Evolutionary conservation across 257 asterid genomes (phyloP).

Genomic region (Solanum acaule): DNA sequence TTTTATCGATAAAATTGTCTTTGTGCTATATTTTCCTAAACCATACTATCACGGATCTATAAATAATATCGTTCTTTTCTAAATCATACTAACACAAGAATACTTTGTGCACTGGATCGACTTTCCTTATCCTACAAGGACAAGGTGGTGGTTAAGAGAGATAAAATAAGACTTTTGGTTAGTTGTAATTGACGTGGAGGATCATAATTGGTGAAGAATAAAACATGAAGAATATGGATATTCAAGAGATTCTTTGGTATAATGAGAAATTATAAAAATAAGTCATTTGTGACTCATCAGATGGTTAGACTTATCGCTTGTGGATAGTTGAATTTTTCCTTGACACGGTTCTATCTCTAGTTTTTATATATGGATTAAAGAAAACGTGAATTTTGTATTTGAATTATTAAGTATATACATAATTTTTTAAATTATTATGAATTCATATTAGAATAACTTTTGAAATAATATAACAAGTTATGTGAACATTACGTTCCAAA

Average conservation of each 20-base stretch:
- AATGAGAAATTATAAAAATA: neutral
- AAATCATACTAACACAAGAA: rapidly evolving
- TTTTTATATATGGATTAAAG: neutral
- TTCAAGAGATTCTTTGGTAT: neutral
- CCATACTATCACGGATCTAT: neutral
- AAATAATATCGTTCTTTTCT: neutral
- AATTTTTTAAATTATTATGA: neutral
- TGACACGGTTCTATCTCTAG: neutral
- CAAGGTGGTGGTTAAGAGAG: neutral
- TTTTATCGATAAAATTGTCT: neutral
- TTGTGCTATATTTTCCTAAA: neutral
- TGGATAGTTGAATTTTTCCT: neutral
- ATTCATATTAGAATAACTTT: neutral
- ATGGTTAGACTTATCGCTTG: neutral
- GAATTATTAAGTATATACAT: neutral
- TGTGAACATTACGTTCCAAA: too few species aligned
- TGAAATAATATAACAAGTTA: neutral
- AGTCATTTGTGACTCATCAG: constrained; percentile 35
- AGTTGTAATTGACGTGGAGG: constrained; percentile 9
- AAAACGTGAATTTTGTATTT: neutral
- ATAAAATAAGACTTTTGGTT: neutral
- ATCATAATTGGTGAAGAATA: constrained; percentile 14
- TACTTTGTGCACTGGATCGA: neutral
- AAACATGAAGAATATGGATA: neutral
- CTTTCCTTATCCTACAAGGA: neutral